Base-by-base conservation (phyloP, 2,329 filamentous ascomycete species). In the Fusarium pseudocircinatum region DNA sequence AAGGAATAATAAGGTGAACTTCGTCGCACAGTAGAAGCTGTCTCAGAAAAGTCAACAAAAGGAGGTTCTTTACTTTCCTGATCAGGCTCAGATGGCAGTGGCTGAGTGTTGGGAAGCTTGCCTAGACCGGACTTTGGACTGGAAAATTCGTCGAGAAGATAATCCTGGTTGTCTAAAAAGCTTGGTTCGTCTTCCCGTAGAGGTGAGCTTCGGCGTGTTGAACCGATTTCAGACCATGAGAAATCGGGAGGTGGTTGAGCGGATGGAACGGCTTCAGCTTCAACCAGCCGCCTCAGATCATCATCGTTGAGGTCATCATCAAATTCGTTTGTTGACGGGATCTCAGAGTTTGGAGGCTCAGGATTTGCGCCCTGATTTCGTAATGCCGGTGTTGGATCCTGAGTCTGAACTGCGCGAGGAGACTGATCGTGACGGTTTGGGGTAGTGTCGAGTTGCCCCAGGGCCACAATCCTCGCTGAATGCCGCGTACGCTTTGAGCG, bases 401-500 rank as follows among this genome's bases (percentile, higher is more conserved):
- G 46, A 42, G 50, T 26, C 16, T 53, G 47, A 7, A 18, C 46
- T 32, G 50, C 47, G 26, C 59, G 49, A 6, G 64, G 71, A 44
- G 75, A 75, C 50, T 75, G 70, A 13, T 75, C 54, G 50, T 76
- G 72, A 15, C 64, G 78, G n/a, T 71, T 77, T 10, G 81, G 79
- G 11, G 81, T 81, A 4, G 79, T 81, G 12, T 83, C 80, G 6
- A 83, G 75, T 59, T 82, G 67, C 6, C 77, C 75, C 24, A 83
- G 75, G 34, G 50, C 34, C 18, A 26, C 32, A 53, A 53, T 39
- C 43, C 75, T 61, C 0, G 74, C 73, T 16, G 72, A 20, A 20
- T 62, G 70, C 26, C 63, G 67, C 39, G 67, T 73, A 28, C 28
- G 37, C 52, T 63, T 77, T 28, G 56, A 30, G 20, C 63, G 53